Evolutionary conservation across 805 yeast species (phyloP), one percentile per base, ranked within the genome.

Genomic region (Lachancea lanzarotensis): DNA sequence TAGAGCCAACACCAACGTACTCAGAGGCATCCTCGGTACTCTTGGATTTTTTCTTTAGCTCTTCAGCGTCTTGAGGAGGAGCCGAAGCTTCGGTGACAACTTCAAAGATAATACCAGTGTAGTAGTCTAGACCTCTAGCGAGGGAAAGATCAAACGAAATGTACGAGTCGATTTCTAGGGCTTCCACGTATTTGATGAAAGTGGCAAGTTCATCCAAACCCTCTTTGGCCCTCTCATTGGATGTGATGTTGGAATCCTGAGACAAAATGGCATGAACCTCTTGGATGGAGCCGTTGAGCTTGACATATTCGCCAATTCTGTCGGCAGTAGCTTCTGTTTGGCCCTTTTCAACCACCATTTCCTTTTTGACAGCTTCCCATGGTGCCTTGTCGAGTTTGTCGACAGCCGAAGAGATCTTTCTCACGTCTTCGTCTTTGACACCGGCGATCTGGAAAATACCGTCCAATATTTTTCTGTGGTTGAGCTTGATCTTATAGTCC

Each of bases 101-200:
- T 68, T 93, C 98, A 68, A 89, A 93, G 53, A 93, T 93, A 52
- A 93, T 75, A 32, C 98, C 98, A 12, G 98, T 93, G 71, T 93
- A 93, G 69, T 93, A 93, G 68, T 93, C 98, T 58, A 93, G 77
- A 40, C 98, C 98, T 74, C 98, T 82, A 35, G 98, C 98, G 53
- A 93, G 73, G 2, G 98, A 90, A 67, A 93, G 75, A 67, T 93
- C 98, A 55, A 93, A 91, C 11, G 91, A 82, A 49, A 88, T 73
- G 66, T 67, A 77, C 12, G 72, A 51, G 43, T 75, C 75, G 51
- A 88, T 80, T n/a, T 75, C 84, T 57, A 88, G 88, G 5, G 96
- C 95, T 52, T 86, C 86, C 12, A 84, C 74, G 56, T 86, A 93
- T 34, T 79, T 82, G 48, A 85, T 81, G 62, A 87, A 75, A 16